Evolutionary conservation across 2,329 filamentous ascomycete genomes (phyloP).

Genomic region (Colletotrichum sp.): DNA sequence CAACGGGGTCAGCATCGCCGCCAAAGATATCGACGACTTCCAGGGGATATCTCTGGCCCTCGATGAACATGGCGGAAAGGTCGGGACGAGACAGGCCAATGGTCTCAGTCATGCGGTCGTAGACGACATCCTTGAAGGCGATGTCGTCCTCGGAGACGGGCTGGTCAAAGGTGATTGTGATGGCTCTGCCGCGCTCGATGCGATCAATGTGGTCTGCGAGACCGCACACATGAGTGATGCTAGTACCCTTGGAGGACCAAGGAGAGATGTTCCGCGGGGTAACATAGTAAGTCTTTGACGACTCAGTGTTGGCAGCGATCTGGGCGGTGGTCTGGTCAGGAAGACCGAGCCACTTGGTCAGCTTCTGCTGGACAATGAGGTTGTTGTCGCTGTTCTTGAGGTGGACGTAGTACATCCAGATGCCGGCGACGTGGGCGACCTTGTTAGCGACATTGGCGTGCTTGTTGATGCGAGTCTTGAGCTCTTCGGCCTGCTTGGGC

Average conservation of each 20-base stretch:
- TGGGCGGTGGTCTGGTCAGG: conserved; percentile 49
- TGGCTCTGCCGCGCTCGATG: conserved; percentile 84
- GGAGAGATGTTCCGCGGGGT: conserved; percentile 88
- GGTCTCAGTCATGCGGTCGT: conserved; percentile 96
- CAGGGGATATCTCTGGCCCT: conserved; percentile 65
- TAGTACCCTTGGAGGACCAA: conserved; percentile 97
- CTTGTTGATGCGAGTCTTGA: conserved; percentile 50
- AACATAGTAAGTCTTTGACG: conserved; percentile 61
- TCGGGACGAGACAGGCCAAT: conserved; percentile 72
- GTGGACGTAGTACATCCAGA: conserved; percentile 72
- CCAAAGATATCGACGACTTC: conserved; percentile 78
- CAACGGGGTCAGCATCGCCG: conserved; percentile 67
- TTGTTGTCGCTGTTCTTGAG: conserved; percentile 51
- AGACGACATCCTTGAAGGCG: conserved; percentile 71
- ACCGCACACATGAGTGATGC: conserved; percentile 90
- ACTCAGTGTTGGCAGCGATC: conserved; percentile 46
- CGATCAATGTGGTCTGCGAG: conserved; percentile 73
- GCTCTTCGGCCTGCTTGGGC: conserved; percentile 46
- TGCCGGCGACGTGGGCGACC: conserved; percentile 54
- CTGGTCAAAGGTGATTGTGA: conserved; percentile 70
- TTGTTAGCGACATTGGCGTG: conserved; percentile 26
- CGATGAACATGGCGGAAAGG: conserved; percentile 78
- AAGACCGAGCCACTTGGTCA: conserved; percentile 37
- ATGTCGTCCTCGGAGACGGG: conserved; percentile 48
- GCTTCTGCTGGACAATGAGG: conserved; percentile 47